Conservation (phyloP, 805 yeast species). For the Saccharomyces paradoxus region DNA sequence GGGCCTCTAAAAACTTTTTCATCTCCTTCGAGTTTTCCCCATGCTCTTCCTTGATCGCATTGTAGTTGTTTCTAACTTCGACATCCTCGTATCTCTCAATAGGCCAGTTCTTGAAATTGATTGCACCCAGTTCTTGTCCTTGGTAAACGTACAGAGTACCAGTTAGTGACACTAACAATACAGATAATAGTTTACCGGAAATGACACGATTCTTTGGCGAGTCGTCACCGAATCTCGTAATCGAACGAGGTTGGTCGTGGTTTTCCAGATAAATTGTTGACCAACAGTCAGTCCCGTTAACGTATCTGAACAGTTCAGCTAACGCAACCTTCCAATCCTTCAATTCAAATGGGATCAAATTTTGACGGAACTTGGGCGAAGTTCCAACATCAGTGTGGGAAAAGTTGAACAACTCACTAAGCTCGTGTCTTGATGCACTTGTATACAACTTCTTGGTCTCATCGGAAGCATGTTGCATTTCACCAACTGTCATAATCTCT, state of each 20-base stretch:
- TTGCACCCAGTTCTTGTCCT: slow-evolving; percentile 55
- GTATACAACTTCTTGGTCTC: slow-evolving; percentile 39
- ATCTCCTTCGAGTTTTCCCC: slow-evolving; percentile 23
- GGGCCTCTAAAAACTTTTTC: slow-evolving; percentile 28
- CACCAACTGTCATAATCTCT: slow-evolving; percentile 52
- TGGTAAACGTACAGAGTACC: slow-evolving; percentile 53
- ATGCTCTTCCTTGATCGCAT: slow-evolving; percentile 24
- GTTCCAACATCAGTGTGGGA: slow-evolving; percentile 33
- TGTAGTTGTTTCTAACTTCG: slow-evolving; percentile 38
- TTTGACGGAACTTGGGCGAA: slow-evolving; percentile 31
- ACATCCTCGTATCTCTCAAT: slow-evolving; percentile 45
- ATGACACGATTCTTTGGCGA: slow-evolving; percentile 29
- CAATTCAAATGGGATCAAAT: slow-evolving; percentile 29
- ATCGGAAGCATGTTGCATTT: slow-evolving; percentile 38
- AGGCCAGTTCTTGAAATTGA: slow-evolving; percentile 40
- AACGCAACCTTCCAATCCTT: slow-evolving; percentile 37
- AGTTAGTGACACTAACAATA: slow-evolving; percentile 39
- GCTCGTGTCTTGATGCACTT: slow-evolving; percentile 31
- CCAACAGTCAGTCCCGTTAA: slow-evolving; percentile 50
- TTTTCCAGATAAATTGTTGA: slow-evolving; percentile 47
- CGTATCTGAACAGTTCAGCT: slow-evolving; percentile 30
- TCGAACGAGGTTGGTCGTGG: slow-evolving; percentile 51
- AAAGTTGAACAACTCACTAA: slow-evolving; percentile 37
- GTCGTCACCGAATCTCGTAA: slow-evolving; percentile 44
- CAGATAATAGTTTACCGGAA: slow-evolving; percentile 43